Conservation (phyloP, 1,284 basidiomycete species). For the Pyrrhoderma noxium region DNA sequence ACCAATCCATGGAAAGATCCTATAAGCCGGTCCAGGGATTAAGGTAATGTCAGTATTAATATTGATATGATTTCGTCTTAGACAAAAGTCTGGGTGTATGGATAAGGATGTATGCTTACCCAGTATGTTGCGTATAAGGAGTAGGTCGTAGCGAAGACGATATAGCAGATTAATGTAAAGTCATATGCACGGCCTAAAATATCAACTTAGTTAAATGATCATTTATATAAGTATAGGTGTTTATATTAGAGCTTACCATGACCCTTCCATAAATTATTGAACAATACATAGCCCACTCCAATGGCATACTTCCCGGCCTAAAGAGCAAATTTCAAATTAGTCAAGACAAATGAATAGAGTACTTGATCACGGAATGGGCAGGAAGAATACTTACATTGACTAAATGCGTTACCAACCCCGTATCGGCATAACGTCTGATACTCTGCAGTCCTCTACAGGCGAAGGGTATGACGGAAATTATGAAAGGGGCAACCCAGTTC, state of each 20-base stretch:
- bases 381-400: constrained; percentile 57
- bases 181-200: constrained; percentile 33
- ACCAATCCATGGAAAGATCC: constrained; percentile 80
- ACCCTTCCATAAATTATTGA: constrained; percentile 71
- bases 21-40: too few relatives aligned
- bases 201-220: too few relatives aligned
- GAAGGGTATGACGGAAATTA: constrained; percentile 54
- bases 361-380: too few relatives aligned
- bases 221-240: not conserved
- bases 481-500: constrained; percentile 55
- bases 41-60: too few relatives aligned
- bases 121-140: constrained; percentile 71
- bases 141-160: constrained; percentile 54
- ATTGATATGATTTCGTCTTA: too few relatives aligned
- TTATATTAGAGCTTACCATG: constrained; percentile 37
- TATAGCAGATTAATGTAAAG: constrained; percentile 53
- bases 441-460: constrained; percentile 79
- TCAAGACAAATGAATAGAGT: too few relatives aligned
- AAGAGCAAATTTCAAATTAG: too few relatives aligned
- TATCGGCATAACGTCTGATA: constrained; percentile 80
- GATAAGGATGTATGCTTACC: constrained; percentile 39
- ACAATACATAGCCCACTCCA: constrained; percentile 55
- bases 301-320: constrained; percentile 76
- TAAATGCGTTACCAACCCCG: constrained; percentile 66
- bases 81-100: too few relatives aligned